phyloP scores from a whole-genome alignment of 768 basidiomycete genomes.

The Auricularia auricula-judae region DNA sequence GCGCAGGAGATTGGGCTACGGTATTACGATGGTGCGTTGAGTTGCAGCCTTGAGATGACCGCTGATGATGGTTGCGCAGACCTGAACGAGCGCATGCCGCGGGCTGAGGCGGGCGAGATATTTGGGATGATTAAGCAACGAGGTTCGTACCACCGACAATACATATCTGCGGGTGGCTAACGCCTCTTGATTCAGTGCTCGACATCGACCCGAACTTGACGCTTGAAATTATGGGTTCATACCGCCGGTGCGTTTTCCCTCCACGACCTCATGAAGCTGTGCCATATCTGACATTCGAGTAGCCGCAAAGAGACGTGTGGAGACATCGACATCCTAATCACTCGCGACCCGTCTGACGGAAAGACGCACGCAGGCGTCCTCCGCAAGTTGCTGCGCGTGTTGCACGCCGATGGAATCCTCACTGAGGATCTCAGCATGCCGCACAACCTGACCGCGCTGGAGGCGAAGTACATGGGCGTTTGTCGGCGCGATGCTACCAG shows the following conservation, averaged over 20 bases:
- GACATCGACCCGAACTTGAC: slow-evolving; percentile 58
- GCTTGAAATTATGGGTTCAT: slow-evolving; percentile 89
- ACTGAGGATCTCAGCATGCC: slow-evolving; percentile 73
- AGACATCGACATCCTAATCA: slow-evolving; percentile 86
- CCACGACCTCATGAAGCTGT: not conserved
- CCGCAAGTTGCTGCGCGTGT: slow-evolving; percentile 38
- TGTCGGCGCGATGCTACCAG: slow-evolving; percentile 41
- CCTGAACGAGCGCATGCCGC: slow-evolving; percentile 77
- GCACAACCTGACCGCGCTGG: slow-evolving; percentile 53
- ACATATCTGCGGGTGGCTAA: not conserved
- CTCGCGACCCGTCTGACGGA: slow-evolving; percentile 61
- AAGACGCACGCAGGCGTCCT: slow-evolving; percentile 68
- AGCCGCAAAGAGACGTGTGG: slow-evolving; percentile 79
- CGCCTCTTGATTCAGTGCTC: slow-evolving; percentile 38
- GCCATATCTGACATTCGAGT: not conserved
- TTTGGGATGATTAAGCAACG: slow-evolving; percentile 62
- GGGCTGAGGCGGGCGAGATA: slow-evolving; percentile 64
- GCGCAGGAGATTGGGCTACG: slow-evolving; percentile 35
- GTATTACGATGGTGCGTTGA: slow-evolving; percentile 47
- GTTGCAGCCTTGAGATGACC: not conserved
- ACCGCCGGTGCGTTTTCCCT: slow-evolving; percentile 43
- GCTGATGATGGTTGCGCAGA: slow-evolving; percentile 29
- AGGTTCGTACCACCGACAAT: slow-evolving; percentile 30
- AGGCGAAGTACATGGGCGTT: slow-evolving; percentile 74
- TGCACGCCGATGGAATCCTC: slow-evolving; percentile 52